Evolutionary conservation across 148 eudicot species (phyloP).

Genomic region (Chenopodium quinoa): DNA sequence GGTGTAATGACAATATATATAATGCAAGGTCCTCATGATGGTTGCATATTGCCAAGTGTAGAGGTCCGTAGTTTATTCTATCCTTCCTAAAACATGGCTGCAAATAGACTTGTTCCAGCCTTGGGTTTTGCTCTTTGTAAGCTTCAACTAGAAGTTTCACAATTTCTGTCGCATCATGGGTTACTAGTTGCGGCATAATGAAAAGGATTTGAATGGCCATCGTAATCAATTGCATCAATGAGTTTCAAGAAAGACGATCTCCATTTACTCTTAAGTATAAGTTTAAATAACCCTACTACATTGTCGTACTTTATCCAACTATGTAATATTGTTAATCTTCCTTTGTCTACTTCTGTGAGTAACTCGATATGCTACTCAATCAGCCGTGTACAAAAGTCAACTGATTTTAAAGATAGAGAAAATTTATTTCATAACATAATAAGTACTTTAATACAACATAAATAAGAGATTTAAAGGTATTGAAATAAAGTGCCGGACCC

Average conservation of each 20-base stretch:
- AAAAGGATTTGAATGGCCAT: background rate
- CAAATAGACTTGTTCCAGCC: too few species aligned
- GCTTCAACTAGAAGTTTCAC: background rate
- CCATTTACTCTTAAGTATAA: background rate
- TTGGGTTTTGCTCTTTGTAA: background rate
- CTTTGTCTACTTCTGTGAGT: background rate
- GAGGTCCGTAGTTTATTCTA: background rate
- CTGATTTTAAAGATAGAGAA: background rate
- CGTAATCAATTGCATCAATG: background rate
- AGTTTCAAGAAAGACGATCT: background rate
- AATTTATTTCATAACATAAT: too few species aligned
- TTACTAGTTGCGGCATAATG: background rate
- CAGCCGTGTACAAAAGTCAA: background rate
- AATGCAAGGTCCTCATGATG: background rate
- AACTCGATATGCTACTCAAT: background rate
- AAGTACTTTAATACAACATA: too few species aligned
- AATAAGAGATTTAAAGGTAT: too few species aligned
- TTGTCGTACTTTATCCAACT: background rate
- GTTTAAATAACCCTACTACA: background rate
- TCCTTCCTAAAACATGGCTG: background rate
- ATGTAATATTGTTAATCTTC: background rate
- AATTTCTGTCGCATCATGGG: background rate
- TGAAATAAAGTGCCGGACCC: too few species aligned
- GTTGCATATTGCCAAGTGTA: background rate
- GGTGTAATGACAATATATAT: background rate